Conservation (phyloP, 2,329 filamentous ascomycete species). For the Aureobasidium leucospermi region DNA sequence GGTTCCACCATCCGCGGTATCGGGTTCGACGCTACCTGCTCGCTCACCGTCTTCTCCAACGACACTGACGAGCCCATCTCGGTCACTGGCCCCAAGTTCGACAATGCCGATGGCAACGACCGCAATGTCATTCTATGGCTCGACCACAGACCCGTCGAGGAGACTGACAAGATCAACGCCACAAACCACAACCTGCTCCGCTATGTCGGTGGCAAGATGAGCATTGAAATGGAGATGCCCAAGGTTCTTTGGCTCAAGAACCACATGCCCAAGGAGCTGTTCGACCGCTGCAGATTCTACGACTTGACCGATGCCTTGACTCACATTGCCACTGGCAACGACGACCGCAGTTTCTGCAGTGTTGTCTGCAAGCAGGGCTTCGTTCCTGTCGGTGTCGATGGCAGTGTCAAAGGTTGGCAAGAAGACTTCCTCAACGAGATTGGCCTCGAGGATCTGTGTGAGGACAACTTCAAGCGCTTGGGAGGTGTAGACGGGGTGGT, state of each 20-base stretch:
- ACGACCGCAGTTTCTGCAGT: constrained; percentile 90
- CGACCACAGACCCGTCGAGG: constrained; percentile 83
- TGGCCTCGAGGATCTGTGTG: constrained; percentile 72
- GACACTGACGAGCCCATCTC: constrained; percentile 85
- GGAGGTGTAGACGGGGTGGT: constrained; percentile 93
- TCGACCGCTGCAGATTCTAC: constrained; percentile 93
- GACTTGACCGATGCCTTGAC: constrained; percentile 89
- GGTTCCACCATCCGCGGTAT: constrained; percentile 73
- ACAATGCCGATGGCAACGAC: constrained; percentile 67
- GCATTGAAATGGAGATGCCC: constrained; percentile 98
- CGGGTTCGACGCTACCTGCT: constrained; percentile 98
- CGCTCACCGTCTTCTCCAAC: constrained; percentile 78
- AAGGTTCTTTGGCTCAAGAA: constrained; percentile 99
- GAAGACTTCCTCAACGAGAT: constrained; percentile 85
- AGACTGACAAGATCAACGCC: constrained; percentile 88
- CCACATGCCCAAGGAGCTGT: constrained; percentile 87
- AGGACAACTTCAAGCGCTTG: constrained; percentile 87
- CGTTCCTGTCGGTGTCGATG: constrained; percentile 93
- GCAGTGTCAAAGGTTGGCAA: constrained; percentile 97
- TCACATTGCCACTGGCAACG: constrained; percentile 85
- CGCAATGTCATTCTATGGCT: constrained; percentile 97
- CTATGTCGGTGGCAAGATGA: constrained; percentile 97
- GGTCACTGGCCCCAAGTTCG: constrained; percentile 84
- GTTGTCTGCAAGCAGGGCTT: constrained; percentile 96
- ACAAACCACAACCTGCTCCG: constrained; percentile 87